Base-by-base conservation (phyloP, 2,329 filamentous ascomycete genomes). In the Colletotrichum noveboracense region DNA sequence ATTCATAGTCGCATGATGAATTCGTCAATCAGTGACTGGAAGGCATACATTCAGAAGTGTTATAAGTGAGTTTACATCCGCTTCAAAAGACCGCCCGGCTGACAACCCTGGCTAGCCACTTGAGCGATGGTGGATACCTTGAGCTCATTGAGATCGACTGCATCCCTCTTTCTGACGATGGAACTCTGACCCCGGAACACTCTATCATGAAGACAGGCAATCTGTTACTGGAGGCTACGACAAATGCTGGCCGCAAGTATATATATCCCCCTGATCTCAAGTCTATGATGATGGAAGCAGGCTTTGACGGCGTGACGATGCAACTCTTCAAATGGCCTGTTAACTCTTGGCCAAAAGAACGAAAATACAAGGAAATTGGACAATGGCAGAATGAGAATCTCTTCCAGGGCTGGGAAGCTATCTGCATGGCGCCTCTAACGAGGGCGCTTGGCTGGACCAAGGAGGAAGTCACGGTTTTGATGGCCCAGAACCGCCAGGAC, bases 1-100 rank as follows among this genome's bases (percentile, higher is more conserved):
- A 89, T 93, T 77, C 91, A 92, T 80, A 89, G 88, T 8, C 88
- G 89, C 52, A 86, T 90, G 78, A 84, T 93, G 78, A 84, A 88
- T 7, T 90, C 91, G 60, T 86, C 87, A 68, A 87, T 92, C 77
- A 82, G 90, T 16, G 55, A 58, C 7, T 58, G 55, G 55, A 58
- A 26, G 9, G 55, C 13, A 26, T 58, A 58, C 9, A 26, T 58
- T 26, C 12, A 21, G 4, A 58, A 58, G 5, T 58, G 55, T 5
- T 30, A 24, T 26, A 2, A 58, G 55, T 58, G 1, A 58, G 55
- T 30, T 10, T 5, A 16, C 0, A 26, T 14, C 3, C 7, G 24
- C 14, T 30, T 16, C 4, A 12, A 5, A 13, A 8, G 21, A 26
- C 21, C 14, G 13, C 1, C 4, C 21, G 24, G 4, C n/a, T 58